Percentiles rank a stretch among this genome's conserved stretches.
Conservation (phyloP, 2,329 filamentous ascomycete genomes). For the Bipolaris gigantea region DNA sequence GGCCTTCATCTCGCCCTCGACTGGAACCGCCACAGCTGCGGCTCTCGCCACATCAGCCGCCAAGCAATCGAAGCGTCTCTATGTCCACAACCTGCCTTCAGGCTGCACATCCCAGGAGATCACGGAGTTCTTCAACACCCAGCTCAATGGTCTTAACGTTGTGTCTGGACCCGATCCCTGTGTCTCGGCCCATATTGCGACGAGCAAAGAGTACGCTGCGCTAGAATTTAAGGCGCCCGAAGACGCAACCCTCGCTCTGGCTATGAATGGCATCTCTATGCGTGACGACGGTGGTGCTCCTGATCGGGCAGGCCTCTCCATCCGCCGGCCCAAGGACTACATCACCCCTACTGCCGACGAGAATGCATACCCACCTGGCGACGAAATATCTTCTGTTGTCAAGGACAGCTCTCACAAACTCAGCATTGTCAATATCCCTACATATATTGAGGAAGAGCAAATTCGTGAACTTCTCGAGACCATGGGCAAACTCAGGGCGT, state of each 20-base stretch:
- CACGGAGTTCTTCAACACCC: constrained; percentile 88
- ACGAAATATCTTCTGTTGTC: constrained; percentile 76
- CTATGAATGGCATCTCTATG: constrained; percentile 88
- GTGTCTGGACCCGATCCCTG: constrained; percentile 83
- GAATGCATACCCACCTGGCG: constrained; percentile 67
- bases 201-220: constrained; percentile 78
- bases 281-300: constrained; percentile 60
- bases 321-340: constrained; percentile 92
- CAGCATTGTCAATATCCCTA: constrained; percentile 84
- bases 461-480: constrained; percentile 86
- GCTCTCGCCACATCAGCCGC: constrained; percentile 90
- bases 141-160: constrained; percentile 95
- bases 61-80: constrained; percentile 88
- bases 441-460: constrained; percentile 86
- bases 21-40: constrained; percentile 69
- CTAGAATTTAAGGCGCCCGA: constrained; percentile 85
- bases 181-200: constrained; percentile 77
- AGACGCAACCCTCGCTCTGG: constrained; percentile 88
- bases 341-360: constrained; percentile 76
- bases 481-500: constrained; percentile 91
- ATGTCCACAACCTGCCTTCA: constrained; percentile 79
- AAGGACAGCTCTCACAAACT: constrained; percentile 95
- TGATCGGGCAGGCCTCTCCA: constrained; percentile 63
- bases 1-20: constrained; percentile 91
- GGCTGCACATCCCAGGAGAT: constrained; percentile 75